Base-by-base conservation (phyloP, 2,329 filamentous ascomycete species). In the Westerdykella ornata region DNA sequence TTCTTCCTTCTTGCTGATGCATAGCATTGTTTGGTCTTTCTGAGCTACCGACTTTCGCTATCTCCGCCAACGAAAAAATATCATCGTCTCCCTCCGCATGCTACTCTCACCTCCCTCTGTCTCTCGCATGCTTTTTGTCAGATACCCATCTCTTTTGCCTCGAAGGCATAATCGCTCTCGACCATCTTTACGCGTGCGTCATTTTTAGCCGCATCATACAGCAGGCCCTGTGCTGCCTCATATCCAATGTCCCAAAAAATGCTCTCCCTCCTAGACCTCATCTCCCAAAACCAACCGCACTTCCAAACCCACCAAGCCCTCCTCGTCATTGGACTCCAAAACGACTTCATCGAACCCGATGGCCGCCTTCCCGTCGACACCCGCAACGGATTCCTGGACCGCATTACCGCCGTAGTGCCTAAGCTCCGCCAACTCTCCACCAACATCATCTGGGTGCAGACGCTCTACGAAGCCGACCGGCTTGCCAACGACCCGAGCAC, bases 271-370 rank as follows among this genome's bases (percentile, higher is more conserved):
- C 57, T 68, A 43, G 68, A 70, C 34, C 58, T 72, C 35, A 63
- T 72, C 16, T 62, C 67, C 28, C 66, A 71, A 46, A 68, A 70
- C 38, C 66, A 63, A 39, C 75, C 76, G 13, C 68, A 68, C 40
- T 71, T 82, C 45, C 68, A 76, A 47, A 80, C 77, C 17, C 69
- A 75, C 42, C 78, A 80, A 67, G 90, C 87, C 1, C 73, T 98
- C 33, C 72, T 97, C 15, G 70, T 94, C 14, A 75, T 96, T 49
- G 90, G 95, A 57, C 78, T 94, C 28, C 92, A 97, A 60, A 88
- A 94, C 55, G 90, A 96, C 63, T 95, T 97, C 57, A 69, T 94
- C 43, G 74, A 79, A 5, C 68, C 77, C 1, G 74, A 79, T 38
- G 84, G 85, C 41, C 77, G 80, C 18, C 67, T 96, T 15, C 76